phyloP scores from a whole-genome alignment of 2,329 filamentous ascomycete genomes.

The Aspergillus udagawae region DNA sequence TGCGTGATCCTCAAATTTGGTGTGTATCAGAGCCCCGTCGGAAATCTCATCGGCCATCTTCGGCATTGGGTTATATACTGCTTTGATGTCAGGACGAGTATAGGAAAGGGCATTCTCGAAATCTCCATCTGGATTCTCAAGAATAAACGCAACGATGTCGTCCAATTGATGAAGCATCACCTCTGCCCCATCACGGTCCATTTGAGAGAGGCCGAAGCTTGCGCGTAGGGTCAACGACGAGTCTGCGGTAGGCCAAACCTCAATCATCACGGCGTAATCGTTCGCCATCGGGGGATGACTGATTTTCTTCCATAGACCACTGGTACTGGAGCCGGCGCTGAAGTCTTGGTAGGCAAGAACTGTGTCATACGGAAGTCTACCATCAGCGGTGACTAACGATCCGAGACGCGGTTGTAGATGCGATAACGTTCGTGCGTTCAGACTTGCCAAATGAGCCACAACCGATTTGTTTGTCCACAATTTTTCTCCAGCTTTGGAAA shows the following conservation, averaged over 20 bases:
- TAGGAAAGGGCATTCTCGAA: conserved; percentile 15
- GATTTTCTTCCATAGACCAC: conserved; percentile 16
- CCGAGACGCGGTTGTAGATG: conserved; percentile 23
- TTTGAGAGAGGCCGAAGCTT: conserved; percentile 21
- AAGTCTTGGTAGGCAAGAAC: conserved; percentile 34
- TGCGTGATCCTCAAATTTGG: conserved; percentile 27
- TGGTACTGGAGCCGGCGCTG: conserved; percentile 11
- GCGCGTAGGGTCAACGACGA: conserved; percentile 25
- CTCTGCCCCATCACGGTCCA: conserved; percentile 20
- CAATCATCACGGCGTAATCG: conserved; percentile 31
- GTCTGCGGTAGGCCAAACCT: conserved; percentile 23
- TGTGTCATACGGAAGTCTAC: conserved; percentile 33
- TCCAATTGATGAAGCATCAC: conserved; percentile 26
- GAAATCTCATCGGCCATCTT: conserved; percentile 7
- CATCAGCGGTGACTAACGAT: conserved; percentile 19
- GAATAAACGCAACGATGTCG: conserved; percentile 22
- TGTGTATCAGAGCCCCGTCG: conserved; percentile 20
- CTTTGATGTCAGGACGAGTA: conserved; percentile 15
- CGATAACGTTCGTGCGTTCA: conserved; percentile 18
- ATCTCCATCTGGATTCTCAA: conserved; percentile 17
- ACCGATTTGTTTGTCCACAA: conserved; percentile 19
- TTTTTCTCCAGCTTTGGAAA: conserved; percentile 9
- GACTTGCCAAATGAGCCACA: conserved; percentile 22
- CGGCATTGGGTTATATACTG: conserved; percentile 16
- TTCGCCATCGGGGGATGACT: conserved; percentile 26